phyloP scores from a whole-genome alignment of 208 protist genomes.

The Trypanosoma boissoni region DNA sequence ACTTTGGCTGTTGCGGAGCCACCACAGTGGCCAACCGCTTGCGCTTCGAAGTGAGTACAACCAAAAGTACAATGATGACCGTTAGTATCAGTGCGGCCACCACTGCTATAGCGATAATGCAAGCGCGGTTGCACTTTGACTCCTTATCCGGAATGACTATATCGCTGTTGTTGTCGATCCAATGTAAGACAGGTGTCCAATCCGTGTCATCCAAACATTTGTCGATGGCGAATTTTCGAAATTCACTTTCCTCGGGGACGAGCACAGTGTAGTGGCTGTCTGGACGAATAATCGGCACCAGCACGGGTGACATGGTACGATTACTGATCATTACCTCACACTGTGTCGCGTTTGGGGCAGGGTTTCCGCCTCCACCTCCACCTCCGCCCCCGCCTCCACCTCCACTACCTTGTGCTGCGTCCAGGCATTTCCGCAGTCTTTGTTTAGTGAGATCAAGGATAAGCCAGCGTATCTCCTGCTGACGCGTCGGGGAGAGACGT shows the following conservation, averaged over 20 bases:
- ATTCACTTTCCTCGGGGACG: slow-evolving; percentile 27
- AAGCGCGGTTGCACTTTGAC: slow-evolving; percentile 49
- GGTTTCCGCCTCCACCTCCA: neutral
- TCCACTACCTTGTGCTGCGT: neutral
- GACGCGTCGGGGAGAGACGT: slow-evolving; percentile 20
- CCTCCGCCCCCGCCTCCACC: neutral
- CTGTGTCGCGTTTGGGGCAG: neutral
- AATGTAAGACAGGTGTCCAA: slow-evolving; percentile 31
- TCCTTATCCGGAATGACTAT: neutral
- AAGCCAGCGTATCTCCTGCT: slow-evolving; percentile 39
- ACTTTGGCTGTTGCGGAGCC: slow-evolving; percentile 45
- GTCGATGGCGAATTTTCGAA: slow-evolving; percentile 34
- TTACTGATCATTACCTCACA: slow-evolving; percentile 40
- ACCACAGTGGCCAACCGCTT: slow-evolving; percentile 65
- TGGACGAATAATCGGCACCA: slow-evolving; percentile 6
- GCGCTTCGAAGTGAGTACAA: slow-evolving; percentile 75
- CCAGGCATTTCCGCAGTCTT: slow-evolving; percentile 23
- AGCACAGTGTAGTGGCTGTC: slow-evolving; percentile 45
- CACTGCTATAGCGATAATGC: slow-evolving; percentile 71
- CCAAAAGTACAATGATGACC: slow-evolving; percentile 45
- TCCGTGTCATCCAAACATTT: slow-evolving; percentile 42
- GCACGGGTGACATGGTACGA: slow-evolving; percentile 26
- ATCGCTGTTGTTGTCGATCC: slow-evolving; percentile 15
- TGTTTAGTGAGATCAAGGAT: slow-evolving; percentile 27
- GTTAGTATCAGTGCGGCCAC: slow-evolving; percentile 50